Percentiles rank a stretch among this genome's conserved stretches.
phyloP scores from a whole-genome alignment of 129 eudicot genomes.

The Kitagawia praeruptora region DNA sequence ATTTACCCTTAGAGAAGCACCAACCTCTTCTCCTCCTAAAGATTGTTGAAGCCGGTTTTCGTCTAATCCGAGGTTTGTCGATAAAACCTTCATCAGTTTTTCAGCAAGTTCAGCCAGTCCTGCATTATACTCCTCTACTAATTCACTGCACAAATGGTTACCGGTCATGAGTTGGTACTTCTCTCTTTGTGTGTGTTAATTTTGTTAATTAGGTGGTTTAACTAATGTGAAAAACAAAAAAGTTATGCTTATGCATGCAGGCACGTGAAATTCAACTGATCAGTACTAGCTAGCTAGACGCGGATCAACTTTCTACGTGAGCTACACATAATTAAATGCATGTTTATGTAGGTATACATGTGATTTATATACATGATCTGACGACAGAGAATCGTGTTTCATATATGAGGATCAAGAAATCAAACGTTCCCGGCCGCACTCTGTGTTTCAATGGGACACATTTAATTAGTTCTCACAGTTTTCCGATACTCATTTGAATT shows the following conservation, averaged over 20 bases:
- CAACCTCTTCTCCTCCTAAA: constrained; percentile 51
- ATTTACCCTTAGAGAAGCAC: constrained; percentile 51
- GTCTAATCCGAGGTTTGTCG: constrained; percentile 45
- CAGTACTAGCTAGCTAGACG: not conserved
- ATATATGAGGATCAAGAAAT: not conserved
- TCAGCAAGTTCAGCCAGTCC: constrained; percentile 31
- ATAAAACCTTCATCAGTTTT: constrained; percentile 44
- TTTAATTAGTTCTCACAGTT: not conserved
- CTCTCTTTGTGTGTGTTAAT: not conserved
- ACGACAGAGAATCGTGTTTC: not conserved
- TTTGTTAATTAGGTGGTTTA: not conserved
- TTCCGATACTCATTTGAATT: not conserved
- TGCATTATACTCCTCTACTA: constrained; percentile 31
- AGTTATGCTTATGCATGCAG: not conserved
- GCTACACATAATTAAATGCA: not conserved
- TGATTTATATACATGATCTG: not conserved
- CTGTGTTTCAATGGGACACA: not conserved
- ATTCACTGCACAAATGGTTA: constrained; percentile 27
- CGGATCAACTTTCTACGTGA: not conserved
- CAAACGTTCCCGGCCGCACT: not conserved
- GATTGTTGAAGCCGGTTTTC: constrained; percentile 38
- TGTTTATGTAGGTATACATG: not conserved
- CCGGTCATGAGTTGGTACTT: constrained; percentile 5
- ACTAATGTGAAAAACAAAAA: not conserved
- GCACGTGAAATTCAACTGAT: not conserved